Conservation (phyloP, 805 yeast genomes). For the Barnettozyma sucrosica region DNA sequence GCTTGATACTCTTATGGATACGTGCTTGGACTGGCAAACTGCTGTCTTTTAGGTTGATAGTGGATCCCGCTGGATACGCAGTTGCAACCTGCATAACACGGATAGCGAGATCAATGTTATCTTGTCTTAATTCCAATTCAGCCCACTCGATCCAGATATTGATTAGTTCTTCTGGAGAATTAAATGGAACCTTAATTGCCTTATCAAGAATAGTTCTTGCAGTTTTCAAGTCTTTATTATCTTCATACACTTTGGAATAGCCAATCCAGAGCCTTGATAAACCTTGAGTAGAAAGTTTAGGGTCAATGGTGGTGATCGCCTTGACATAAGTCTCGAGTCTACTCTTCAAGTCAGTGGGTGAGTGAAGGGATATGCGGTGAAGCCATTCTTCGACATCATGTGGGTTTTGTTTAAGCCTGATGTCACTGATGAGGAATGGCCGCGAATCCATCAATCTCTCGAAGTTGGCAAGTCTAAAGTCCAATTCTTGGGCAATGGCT, state of each 20-base stretch:
- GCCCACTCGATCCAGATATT: slow-evolving; percentile 74
- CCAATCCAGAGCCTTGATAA: slow-evolving; percentile 62
- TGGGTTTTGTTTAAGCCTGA: slow-evolving; percentile 53
- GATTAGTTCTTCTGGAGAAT: slow-evolving; percentile 55
- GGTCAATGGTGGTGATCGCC: slow-evolving; percentile 64
- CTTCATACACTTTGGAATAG: slow-evolving; percentile 62
- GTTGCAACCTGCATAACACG: slow-evolving; percentile 39
- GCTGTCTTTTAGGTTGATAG: slow-evolving; percentile 34
- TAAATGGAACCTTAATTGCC: slow-evolving; percentile 67
- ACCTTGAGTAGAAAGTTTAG: slow-evolving; percentile 41
- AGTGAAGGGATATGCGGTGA: slow-evolving; percentile 46
- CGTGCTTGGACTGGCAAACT: slow-evolving; percentile 49
- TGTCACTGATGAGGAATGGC: slow-evolving; percentile 57
- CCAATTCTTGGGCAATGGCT: slow-evolving; percentile 30
- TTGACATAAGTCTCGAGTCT: slow-evolving; percentile 51
- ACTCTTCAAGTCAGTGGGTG: slow-evolving; percentile 33
- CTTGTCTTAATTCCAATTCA: slow-evolving; percentile 50
- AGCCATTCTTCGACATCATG: slow-evolving; percentile 68
- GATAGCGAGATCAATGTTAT: slow-evolving; percentile 40
- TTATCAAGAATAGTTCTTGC: slow-evolving; percentile 60
- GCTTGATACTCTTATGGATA: slow-evolving; percentile 49
- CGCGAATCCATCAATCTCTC: slow-evolving; percentile 54
- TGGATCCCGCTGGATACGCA: slow-evolving; percentile 31
- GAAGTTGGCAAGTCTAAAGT: slow-evolving; percentile 40
- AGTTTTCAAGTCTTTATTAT: slow-evolving; percentile 45